Base-by-base conservation (phyloP, 2,329 filamentous ascomycete species). In the Dothideomycetes sp. region DNA sequence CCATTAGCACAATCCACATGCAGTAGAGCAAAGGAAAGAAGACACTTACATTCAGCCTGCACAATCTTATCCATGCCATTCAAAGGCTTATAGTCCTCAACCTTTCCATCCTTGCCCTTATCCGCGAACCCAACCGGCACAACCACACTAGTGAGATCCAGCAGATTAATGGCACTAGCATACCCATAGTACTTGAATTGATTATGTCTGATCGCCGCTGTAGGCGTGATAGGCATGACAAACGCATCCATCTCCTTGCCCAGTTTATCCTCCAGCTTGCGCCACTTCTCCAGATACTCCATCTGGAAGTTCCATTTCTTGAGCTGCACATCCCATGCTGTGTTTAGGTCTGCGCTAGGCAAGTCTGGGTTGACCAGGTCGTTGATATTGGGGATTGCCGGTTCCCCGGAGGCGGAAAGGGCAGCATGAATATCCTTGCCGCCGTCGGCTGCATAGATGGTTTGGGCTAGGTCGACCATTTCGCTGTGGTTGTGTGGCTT, bases 371-470 rank as follows among this genome's bases (percentile, higher is more conserved):
- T 33, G 4, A 41, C 29, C 9, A 41, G 14, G n/a, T 36, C 33
- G 41, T 63, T 61, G n/a, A 52, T 55, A 42, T 64, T 65, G 0
- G 38, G 33, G 16, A 33, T 39, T 9, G 22, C 33, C 8, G 36
- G 35, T 31, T 38, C 44, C 34, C 70, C 71, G 0, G 69, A 69
- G 1, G 63, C 60, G 2, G 66, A 60, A 3, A 82, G 62, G 0
- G 68, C 64, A 2, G 62, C 64, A 1, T 57, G 55, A 19, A 72
- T 70, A 42, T 75, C 69, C n/a, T 63, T 58, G 1, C 68, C 78
- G 19, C 74, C 77, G 47, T 83, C 79, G 1, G 66, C 57, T 55
- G 74, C 81, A 52, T 79, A 79, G 1, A 76, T 49, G 3, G 54
- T 58, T 2, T 62, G 53, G 27, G 65, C 52, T 7, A 67, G 64